A percentile compares a stretch with the other conserved stretches of the same genome.
phyloP scores from a whole-genome alignment of 192 early-diverging fungal species.

The Gonapodya sp. region DNA sequence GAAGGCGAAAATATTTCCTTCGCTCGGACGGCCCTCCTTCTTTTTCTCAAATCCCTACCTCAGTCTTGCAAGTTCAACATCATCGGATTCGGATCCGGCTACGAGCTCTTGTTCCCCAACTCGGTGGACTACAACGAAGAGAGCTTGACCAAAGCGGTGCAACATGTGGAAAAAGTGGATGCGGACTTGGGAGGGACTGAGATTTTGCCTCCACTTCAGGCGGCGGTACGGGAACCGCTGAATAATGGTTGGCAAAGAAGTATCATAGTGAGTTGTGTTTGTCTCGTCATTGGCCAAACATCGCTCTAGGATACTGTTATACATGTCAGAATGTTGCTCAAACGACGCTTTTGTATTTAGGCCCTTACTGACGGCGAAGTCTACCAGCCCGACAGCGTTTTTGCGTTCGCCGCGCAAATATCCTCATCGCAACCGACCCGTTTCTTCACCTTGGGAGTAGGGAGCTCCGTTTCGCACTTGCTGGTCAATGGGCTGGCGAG shows the following conservation, averaged over 20 bases:
- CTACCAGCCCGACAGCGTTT: conserved; percentile 30
- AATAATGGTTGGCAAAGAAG: too few relatives aligned
- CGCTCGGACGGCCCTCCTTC: conserved; percentile 25
- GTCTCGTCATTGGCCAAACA: neutral
- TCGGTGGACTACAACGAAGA: conserved; percentile 24
- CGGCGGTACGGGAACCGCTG: conserved; percentile 4
- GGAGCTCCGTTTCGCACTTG: conserved; percentile 32
- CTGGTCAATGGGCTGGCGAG: conserved; percentile 38
- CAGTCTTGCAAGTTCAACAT: conserved; percentile 30
- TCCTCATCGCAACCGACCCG: conserved; percentile 11
- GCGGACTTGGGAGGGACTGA: conserved; percentile 41
- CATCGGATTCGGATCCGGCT: conserved; percentile 29
- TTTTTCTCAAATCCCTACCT: conserved; percentile 41
- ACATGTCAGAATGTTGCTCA: too few relatives aligned
- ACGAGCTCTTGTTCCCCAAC: conserved; percentile 25
- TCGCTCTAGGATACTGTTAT: neutral
- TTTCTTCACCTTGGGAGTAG: conserved; percentile 39
- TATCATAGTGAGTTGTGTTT: too few relatives aligned
- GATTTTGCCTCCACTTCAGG: conserved; percentile 24
- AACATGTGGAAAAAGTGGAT: conserved; percentile 19
- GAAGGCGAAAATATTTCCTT: conserved; percentile 24
- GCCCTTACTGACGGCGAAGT: conserved; percentile 16
- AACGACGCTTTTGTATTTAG: too few relatives aligned
- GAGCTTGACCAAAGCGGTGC: conserved; percentile 21
- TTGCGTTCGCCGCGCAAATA: conserved; percentile 13